Base-by-base conservation (phyloP, 768 basidiomycete species). In the Boletus subparvulus region DNA sequence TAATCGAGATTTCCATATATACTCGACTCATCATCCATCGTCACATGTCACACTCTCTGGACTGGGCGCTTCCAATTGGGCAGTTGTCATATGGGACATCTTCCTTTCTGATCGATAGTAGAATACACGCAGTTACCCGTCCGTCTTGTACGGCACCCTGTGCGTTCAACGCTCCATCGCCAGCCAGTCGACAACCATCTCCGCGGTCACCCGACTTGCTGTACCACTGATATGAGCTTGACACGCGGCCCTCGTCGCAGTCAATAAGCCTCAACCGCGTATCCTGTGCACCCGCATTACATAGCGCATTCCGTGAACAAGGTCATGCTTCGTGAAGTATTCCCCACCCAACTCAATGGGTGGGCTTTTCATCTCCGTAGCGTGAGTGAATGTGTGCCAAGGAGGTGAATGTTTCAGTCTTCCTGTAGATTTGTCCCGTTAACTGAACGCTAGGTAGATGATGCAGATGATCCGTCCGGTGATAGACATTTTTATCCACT, bases 1-100 rank as follows among this genome's bases (percentile, higher is more conserved):
- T 71, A 71, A 71, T 71, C 69, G 67, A 65, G 61, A 71, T 73
- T 67, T 47, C 71, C 69, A 71, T 71, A 71, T 69, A 69, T 70
- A 70, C 58, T 61, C 57, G 42, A 41, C 40, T 21, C 21, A 49
- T 36, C 43, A 44, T 43, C 9, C 21, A 26, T 1, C 7, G 66
- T 66, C 62, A 64, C 62, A 49, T 51, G 65, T 68, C 67, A 66
- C 56, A 19, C 21, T 21, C 21, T 21, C 21, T 21, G 21, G 21
- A 21, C 21, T 21, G 21, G 21, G 21, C 21, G 21, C 21, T 21
- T 21, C 21, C 21, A 21, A 21, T n/a, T n/a, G n/a, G 21, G 21
- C 21, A 21, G 21, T 21, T 21, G 21, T 33, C 33, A 12, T 37
- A 37, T 16, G 36, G 16, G n/a, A 11, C 10, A 12, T 40, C n/a